These are phyloP conservation scores for Leishmania amazonensis DNA, from an alignment of 208 protist species.

Conservation along the genomic window DNA sequence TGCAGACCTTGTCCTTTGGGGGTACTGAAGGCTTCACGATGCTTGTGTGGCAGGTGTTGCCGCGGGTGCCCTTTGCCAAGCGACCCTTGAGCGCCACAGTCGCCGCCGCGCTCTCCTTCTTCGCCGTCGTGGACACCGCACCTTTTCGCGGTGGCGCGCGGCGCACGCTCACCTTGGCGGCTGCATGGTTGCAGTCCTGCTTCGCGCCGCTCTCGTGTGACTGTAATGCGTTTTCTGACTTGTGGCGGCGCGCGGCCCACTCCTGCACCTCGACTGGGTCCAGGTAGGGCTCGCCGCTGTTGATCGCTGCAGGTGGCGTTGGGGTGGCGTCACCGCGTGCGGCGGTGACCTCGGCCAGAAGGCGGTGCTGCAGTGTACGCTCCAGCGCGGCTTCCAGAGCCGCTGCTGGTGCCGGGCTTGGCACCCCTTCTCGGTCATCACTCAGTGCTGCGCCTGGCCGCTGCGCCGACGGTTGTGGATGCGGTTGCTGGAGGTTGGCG, in stretches of 20 bases:
- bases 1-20: background rate
- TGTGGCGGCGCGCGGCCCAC: background rate
- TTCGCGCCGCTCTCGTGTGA: background rate
- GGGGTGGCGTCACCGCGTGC: background rate
- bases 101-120: slow-evolving; percentile 22
- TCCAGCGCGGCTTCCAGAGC: background rate
- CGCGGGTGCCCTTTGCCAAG: background rate
- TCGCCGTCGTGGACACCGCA: background rate
- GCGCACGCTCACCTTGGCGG: slow-evolving; percentile 3
- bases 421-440: too few relatives aligned
- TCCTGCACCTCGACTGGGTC: background rate
- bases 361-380: background rate
- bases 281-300: slow-evolving; percentile 12
- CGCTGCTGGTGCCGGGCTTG: background rate
- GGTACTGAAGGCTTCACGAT: background rate
- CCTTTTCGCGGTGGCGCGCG: slow-evolving; percentile 12
- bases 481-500: background rate
- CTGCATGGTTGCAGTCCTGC: background rate
- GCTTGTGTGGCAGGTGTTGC: background rate
- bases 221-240: too few relatives aligned
- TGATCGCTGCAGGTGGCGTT: slow-evolving; percentile 14
- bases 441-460: background rate
- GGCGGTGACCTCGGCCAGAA: background rate
- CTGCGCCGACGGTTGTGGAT: background rate
- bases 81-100: slow-evolving; percentile 10